These are phyloP conservation scores for Simmondsia chinensis DNA, from an alignment of 148 eudicot species.

Conservation along the genomic window DNA sequence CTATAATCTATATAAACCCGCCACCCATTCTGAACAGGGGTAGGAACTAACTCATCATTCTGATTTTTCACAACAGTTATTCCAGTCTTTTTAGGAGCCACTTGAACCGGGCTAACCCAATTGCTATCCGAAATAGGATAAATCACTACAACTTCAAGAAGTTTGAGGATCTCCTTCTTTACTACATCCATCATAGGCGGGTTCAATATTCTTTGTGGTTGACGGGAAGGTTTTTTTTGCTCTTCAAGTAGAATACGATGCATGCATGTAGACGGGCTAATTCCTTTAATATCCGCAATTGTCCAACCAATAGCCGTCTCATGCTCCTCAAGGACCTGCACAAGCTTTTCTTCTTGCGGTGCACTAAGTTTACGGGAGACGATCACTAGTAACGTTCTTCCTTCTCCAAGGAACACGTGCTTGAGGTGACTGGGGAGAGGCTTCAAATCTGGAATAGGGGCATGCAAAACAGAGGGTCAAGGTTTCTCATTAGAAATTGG, in stretches of 20 bases:
- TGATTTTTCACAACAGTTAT: background rate
- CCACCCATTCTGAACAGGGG: background rate
- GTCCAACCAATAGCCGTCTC: too few species aligned
- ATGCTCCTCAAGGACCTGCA: too few species aligned
- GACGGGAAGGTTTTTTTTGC: background rate
- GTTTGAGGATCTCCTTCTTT: conserved; percentile 4
- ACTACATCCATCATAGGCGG: conserved; percentile 9
- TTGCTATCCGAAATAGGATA: conserved; percentile 3
- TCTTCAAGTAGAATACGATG: background rate
- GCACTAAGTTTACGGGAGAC: too few species aligned
- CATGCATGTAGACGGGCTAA: too few species aligned
- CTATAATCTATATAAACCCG: conserved; percentile 7
- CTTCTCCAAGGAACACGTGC: too few species aligned
- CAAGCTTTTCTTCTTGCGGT: too few species aligned
- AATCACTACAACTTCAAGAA: background rate
- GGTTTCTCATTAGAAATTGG: too few species aligned
- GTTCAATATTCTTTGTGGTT: conserved; percentile 5
- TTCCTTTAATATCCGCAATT: too few species aligned
- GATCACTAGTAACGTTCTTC: too few species aligned
- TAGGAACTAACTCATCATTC: conserved; percentile 2
- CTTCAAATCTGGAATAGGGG: too few species aligned
- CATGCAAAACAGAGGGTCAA: too few species aligned
- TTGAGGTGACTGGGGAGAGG: too few species aligned
- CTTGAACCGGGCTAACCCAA: conserved; percentile 11
- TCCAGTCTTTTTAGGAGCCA: conserved; percentile 2